Conservation (phyloP, 176 grass and related monocot species). For the Phragmites australis region DNA sequence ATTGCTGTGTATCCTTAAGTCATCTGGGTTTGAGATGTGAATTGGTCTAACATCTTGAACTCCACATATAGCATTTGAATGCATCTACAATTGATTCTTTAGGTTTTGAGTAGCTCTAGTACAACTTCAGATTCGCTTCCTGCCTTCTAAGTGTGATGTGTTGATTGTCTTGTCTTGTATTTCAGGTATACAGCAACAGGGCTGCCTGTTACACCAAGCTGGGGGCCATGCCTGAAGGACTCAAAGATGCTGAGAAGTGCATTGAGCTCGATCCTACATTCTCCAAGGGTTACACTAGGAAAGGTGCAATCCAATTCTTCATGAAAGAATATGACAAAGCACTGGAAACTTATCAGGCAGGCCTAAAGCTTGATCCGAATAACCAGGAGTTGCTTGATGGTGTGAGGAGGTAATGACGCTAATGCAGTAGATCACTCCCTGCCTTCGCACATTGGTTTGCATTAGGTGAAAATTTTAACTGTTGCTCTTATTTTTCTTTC, state of each 20-base stretch:
- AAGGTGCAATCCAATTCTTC: slow-evolving; percentile 95
- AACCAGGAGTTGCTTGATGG: slow-evolving; percentile 86
- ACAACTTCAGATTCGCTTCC: neutral
- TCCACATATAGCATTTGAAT: neutral
- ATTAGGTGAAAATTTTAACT: neutral
- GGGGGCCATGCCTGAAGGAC: slow-evolving; percentile 91
- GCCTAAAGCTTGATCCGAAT: slow-evolving; percentile 82
- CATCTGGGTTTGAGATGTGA: neutral
- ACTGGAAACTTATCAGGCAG: slow-evolving; percentile 89
- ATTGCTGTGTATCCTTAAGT: no score
- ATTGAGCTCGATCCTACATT: slow-evolving; percentile 95
- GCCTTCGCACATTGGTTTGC: neutral
- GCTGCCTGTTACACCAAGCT: slow-evolving; percentile 99
- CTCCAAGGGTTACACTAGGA: slow-evolving; percentile 93
- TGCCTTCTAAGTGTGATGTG: no score
- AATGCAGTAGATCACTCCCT: neutral
- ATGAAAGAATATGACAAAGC: slow-evolving; percentile 99
- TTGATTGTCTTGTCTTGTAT: neutral
- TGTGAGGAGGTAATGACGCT: slow-evolving; percentile 35
- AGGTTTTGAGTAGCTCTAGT: neutral
- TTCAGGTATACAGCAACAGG: slow-evolving; percentile 96
- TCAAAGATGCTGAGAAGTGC: slow-evolving; percentile 98
- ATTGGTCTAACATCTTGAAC: neutral
- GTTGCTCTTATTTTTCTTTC: neutral
- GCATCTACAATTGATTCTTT: neutral